phyloP scores from a whole-genome alignment of 1,284 basidiomycete genomes.

The Rugosomyces carneus region DNA sequence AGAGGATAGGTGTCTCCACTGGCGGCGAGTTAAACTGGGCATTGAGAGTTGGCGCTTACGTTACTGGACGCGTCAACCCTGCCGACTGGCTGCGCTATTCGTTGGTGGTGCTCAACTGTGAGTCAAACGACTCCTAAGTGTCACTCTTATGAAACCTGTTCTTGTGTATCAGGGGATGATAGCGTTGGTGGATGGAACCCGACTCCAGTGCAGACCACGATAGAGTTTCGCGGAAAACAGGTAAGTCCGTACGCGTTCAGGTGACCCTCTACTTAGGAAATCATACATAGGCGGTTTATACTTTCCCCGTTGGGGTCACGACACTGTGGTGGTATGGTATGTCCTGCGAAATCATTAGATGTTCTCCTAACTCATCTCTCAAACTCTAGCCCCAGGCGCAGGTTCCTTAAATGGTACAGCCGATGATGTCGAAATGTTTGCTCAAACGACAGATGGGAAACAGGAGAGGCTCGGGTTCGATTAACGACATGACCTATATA shows the following conservation, averaged over 20 bases:
- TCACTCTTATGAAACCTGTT: neutral
- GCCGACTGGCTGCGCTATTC: slow-evolving; percentile 61
- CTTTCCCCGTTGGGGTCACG: slow-evolving; percentile 60
- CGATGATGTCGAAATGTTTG: neutral
- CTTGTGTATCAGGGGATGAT: slow-evolving; percentile 39
- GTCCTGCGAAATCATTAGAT: neutral
- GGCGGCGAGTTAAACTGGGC: slow-evolving; percentile 53
- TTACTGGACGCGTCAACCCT: slow-evolving; percentile 48
- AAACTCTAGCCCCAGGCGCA: neutral
- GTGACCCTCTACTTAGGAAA: neutral
- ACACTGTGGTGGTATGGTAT: slow-evolving; percentile 37
- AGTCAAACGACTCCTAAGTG: slow-evolving; percentile 6
- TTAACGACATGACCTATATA: neutral
- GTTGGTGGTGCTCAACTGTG: slow-evolving; percentile 64
- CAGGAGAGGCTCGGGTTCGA: neutral
- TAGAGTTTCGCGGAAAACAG: slow-evolving; percentile 63
- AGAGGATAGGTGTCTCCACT: slow-evolving; percentile 59
- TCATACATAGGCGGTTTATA: slow-evolving; percentile 51
- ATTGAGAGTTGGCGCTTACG: slow-evolving; percentile 56
- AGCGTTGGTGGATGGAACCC: slow-evolving; percentile 51
- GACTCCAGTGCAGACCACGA: slow-evolving; percentile 51
- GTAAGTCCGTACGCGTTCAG: slow-evolving; percentile 25
- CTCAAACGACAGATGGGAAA: neutral
- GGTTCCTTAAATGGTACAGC: neutral
- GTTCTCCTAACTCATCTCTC: neutral